Evolutionary conservation across 2,329 filamentous ascomycete species (phyloP).

Genomic region (Cytospora piceae): DNA sequence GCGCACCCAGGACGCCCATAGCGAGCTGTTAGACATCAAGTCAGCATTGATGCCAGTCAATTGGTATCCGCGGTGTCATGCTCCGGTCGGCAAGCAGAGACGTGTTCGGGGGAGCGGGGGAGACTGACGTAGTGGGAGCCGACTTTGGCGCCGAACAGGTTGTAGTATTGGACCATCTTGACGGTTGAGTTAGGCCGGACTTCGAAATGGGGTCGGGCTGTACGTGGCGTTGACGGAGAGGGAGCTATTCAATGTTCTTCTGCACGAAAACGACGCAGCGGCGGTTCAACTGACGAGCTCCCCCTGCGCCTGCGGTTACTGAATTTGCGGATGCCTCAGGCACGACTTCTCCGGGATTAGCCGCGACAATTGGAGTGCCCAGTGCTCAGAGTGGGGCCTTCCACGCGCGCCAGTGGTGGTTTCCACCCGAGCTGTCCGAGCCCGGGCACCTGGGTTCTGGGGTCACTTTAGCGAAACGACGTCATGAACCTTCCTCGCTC

Average conservation of each 20-base stretch:
- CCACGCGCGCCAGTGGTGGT: constrained; percentile 2
- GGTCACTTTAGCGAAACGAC: constrained; percentile 2
- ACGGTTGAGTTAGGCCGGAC: constrained; percentile 36
- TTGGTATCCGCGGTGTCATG: constrained; percentile 6
- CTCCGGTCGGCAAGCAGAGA: constrained; percentile 1
- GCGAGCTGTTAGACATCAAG: constrained; percentile 50
- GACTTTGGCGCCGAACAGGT: constrained; percentile 61
- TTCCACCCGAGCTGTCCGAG: constrained; percentile 18
- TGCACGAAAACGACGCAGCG: constrained; percentile 29
- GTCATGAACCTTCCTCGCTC: constrained; percentile 2
- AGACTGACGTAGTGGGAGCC: constrained; percentile 64
- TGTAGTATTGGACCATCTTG: constrained; percentile 57
- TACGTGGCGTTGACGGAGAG: constrained; percentile 36
- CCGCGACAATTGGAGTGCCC: constrained; percentile 13
- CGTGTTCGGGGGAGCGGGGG: constrained; percentile 10
- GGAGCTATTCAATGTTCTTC: constrained; percentile 35
- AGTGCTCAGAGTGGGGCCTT: constrained; percentile 9
- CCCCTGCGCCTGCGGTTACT: constrained; percentile 22
- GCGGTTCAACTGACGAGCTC: constrained; percentile 25
- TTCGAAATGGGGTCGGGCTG: constrained; percentile 36
- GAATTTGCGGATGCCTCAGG: constrained; percentile 32
- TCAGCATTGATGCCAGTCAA: constrained; percentile 33
- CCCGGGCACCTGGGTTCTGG: not conserved
- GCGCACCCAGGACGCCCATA: constrained; percentile 57
- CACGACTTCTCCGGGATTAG: constrained; percentile 15